Base-by-base conservation (phyloP, 2,329 filamentous ascomycete species). In the Sclerotinia borealis region DNA sequence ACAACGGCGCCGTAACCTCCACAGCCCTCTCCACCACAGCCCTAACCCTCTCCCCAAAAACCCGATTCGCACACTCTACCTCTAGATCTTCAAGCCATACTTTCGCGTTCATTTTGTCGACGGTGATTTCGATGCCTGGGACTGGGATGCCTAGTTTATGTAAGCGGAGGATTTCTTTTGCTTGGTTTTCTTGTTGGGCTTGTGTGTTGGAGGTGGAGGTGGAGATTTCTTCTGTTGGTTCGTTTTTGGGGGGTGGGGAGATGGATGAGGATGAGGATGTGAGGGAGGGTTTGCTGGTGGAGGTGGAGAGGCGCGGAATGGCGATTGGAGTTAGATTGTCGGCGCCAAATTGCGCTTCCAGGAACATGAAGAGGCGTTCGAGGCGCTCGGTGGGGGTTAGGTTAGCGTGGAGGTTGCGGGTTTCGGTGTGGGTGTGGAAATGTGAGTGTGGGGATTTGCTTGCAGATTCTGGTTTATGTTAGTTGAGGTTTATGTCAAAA, bases 11-110 rank as follows among this genome's bases (percentile, higher is more conserved):
- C 17, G 93, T 91, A 31, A 92, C 90, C 79, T 97, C 93, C 3
- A 93, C 88, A 0, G 90, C 93, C 68, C 92, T 83, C 76, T 98
- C 93, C 13, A 97, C 90, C 10, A 99, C 92, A 1, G 91, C 92
- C 70, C 89, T 84, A 6, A 99, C 91, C 64, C 95, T 83, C 75
- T 96, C 93, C 52, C 87, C 87, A 72, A 96, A 84, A 22, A 91
- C 85, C 67, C 86, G 85, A 68, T 92, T 92, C 61, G 79, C 79
- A 75, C 92, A 96, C 76, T 98, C 95, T 5, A 99, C 90, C 70
- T 96, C 92, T 50, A 98, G 77, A 69, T 90, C 86, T 80, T 98
- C 95, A 45, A 99, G 79, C 93, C 93, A 98, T 8, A 99, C 88
- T 66, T 86, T 90, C 8, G 93, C 95, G 60, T 89, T 81, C 77